phyloP scores from a whole-genome alignment of 2,329 filamentous ascomycete species.

The Diaporthe australafricana region DNA sequence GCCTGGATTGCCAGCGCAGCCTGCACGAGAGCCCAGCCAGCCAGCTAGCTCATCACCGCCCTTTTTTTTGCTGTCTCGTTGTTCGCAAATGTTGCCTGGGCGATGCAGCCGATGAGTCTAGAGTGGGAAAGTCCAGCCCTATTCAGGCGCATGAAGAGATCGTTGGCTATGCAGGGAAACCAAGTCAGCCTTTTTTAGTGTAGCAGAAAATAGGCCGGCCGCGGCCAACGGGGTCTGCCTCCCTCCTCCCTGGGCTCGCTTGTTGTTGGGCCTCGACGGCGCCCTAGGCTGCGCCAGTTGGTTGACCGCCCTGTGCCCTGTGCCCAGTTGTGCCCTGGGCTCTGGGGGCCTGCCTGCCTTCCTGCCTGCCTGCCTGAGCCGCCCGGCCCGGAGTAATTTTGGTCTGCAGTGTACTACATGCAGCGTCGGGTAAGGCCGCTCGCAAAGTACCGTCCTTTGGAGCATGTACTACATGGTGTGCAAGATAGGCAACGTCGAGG shows the following conservation, averaged over 20 bases:
- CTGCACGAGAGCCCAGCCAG: conserved; percentile 22
- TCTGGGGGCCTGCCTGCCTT: neutral
- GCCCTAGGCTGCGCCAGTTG: conserved; percentile 1
- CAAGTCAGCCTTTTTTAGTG: neutral
- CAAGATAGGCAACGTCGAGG: neutral
- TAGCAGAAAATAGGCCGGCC: conserved; percentile 21
- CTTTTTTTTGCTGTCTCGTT: neutral
- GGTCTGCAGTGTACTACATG: neutral
- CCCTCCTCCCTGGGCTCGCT: neutral
- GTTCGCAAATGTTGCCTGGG: neutral
- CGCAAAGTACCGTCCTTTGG: neutral
- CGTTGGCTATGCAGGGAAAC: conserved; percentile 10
- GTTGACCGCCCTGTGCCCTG: conserved; percentile 20
- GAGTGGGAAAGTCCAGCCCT: conserved; percentile 17
- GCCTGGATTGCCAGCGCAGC: conserved; percentile 17
- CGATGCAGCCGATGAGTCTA: neutral
- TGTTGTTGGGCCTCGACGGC: conserved; percentile 19
- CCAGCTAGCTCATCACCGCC: conserved; percentile 29
- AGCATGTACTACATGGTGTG: neutral
- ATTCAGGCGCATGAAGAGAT: conserved; percentile 18
- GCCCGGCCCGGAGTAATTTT: conserved; percentile 14
- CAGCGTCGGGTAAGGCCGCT: neutral
- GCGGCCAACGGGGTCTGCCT: conserved; percentile 6
- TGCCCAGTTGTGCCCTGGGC: neutral
- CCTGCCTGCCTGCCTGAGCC: conserved; percentile 1